Percentiles rank a stretch among this genome's conserved stretches.
Conservation (phyloP, 169 alveolate species). For the Besnoitia besnoiti region DNA sequence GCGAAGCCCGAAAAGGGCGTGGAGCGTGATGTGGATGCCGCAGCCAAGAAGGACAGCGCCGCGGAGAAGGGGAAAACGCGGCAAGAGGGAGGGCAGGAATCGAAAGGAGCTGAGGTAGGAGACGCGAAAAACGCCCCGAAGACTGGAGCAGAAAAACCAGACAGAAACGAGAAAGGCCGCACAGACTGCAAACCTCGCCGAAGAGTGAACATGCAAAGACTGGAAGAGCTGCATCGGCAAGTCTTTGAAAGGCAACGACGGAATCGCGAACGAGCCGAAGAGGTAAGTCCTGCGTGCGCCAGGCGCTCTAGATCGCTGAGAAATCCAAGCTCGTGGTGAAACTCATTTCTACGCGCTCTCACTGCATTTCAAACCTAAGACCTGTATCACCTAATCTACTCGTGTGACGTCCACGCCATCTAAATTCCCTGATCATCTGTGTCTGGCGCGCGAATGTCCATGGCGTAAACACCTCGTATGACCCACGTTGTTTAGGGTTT, state of each 20-base stretch:
- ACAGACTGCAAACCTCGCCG: background rate
- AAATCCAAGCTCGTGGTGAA: too few species aligned
- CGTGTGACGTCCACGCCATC: too few species aligned
- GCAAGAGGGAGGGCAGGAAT: too few species aligned
- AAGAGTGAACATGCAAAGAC: slow-evolving; percentile 14
- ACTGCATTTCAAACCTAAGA: too few species aligned
- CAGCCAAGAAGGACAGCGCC: background rate
- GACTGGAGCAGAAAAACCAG: background rate
- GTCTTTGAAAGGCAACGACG: slow-evolving; percentile 16
- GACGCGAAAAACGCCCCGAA: background rate
- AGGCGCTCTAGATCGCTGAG: too few species aligned
- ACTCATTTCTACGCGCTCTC: too few species aligned
- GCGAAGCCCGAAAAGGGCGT: background rate
- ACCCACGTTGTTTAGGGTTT: too few species aligned
- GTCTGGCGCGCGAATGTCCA: too few species aligned
- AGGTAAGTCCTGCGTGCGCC: too few species aligned
- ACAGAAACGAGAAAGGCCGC: background rate
- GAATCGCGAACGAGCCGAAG: slow-evolving; percentile 18
- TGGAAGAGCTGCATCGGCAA: slow-evolving; percentile 19
- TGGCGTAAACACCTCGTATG: too few species aligned
- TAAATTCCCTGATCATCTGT: too few species aligned
- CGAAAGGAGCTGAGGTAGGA: background rate
- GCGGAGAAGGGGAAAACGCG: background rate
- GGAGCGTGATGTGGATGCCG: background rate
- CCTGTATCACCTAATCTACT: too few species aligned